phyloP scores from a whole-genome alignment of 2,329 filamentous ascomycete genomes.

The Sporothrix humicola region DNA sequence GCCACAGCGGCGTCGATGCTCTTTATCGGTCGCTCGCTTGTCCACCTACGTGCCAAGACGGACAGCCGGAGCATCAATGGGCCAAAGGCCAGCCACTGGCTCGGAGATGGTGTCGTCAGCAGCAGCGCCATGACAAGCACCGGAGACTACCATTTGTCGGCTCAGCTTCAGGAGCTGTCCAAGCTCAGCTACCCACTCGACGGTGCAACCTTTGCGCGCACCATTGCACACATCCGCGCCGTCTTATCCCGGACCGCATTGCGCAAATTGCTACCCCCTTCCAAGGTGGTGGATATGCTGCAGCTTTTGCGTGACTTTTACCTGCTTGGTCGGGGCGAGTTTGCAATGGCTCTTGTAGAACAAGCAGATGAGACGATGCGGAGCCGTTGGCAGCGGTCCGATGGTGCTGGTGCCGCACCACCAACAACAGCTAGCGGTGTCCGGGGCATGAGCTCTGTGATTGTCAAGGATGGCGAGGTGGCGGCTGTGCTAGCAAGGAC shows the following conservation, averaged over 20 bases:
- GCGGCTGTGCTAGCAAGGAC: slow-evolving; percentile 75
- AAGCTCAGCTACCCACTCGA: slow-evolving; percentile 75
- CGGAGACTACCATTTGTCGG: slow-evolving; percentile 54
- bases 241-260: slow-evolving; percentile 84
- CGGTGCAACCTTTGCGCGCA: slow-evolving; percentile 69
- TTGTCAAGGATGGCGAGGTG: slow-evolving; percentile 87
- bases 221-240: slow-evolving; percentile 76
- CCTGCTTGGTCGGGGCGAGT: slow-evolving; percentile 85
- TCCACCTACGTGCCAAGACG: slow-evolving; percentile 65
- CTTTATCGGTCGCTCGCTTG: slow-evolving; percentile 87
- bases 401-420: slow-evolving; percentile 39
- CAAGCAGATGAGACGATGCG: slow-evolving; percentile 82
- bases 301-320: slow-evolving; percentile 84
- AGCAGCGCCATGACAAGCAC: slow-evolving; percentile 51
- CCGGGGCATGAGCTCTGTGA: slow-evolving; percentile 63
- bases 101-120: slow-evolving; percentile 41
- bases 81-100: slow-evolving; percentile 33
- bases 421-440: slow-evolving; percentile 44
- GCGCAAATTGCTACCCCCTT: slow-evolving; percentile 78
- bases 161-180: slow-evolving; percentile 72
- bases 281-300: slow-evolving; percentile 76
- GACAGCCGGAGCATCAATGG: slow-evolving; percentile 27
- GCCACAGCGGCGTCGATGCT: slow-evolving; percentile 81
- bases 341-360: slow-evolving; percentile 82
- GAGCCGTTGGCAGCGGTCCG: slow-evolving; percentile 71